Conservation (phyloP, 345 rosid genomes). For the Arabis hirsuta region DNA sequence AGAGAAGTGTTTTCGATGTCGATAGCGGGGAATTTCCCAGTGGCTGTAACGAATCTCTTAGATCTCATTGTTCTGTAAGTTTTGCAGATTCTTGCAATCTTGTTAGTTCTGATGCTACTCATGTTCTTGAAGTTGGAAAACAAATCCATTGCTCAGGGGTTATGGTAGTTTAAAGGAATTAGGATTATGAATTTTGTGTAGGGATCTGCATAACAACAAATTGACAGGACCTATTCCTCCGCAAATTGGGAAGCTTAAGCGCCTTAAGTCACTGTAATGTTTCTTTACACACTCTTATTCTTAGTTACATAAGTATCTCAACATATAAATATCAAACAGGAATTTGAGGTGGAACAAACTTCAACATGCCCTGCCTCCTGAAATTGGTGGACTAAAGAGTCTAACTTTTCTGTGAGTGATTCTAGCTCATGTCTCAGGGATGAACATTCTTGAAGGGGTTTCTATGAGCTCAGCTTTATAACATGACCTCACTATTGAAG, state of each 20-base stretch:
- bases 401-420: conserved; percentile 68
- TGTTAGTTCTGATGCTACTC: too few relatives aligned
- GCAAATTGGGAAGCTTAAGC: conserved; percentile 78
- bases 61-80: conserved; percentile 76
- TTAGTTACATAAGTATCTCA: background rate
- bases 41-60: conserved; percentile 71
- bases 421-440: background rate
- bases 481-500: conserved; percentile 40
- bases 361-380: conserved; percentile 74
- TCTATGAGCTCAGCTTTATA: background rate
- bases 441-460: background rate
- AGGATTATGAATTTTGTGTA: conserved; percentile 34
- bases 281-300: background rate
- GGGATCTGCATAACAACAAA: conserved; percentile 91
- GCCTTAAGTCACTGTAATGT: conserved; percentile 68
- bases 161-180: conserved; percentile 11
- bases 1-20: conserved; percentile 77
- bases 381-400: conserved; percentile 74
- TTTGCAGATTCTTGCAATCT: background rate
- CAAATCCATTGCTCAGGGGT: background rate
- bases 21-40: conserved; percentile 73
- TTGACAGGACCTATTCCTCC: conserved; percentile 86
- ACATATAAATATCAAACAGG: conserved; percentile 29
- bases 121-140: conserved; percentile 2
- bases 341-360: conserved; percentile 87